Evolutionary conservation across 164 flowering plant species (phyloP), one percentile per base, ranked within the genome.

Genomic region (Stephania cephalantha): DNA sequence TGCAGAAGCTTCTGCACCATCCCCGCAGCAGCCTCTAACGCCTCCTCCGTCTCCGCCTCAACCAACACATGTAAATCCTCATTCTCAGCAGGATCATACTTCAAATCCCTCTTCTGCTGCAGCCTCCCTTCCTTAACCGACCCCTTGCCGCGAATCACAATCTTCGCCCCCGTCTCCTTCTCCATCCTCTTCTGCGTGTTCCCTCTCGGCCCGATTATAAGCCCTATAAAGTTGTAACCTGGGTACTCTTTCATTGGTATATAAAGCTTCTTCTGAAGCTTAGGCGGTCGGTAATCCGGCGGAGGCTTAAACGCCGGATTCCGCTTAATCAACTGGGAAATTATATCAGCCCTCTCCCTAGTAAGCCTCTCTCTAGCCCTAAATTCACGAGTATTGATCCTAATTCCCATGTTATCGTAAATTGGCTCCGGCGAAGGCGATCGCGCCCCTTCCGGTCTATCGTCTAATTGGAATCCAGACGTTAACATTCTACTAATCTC

Each of bases 121-220:
- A 92, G 71, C 83, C 97, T 86, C 18, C 98, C 98, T 72, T 94
- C 98, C 74, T 94, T 94, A 77, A 92, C 86, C 0, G 94, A 89
- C 18, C 98, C 98, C 80, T 95, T 95, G 5, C 98, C 98, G 17
- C 98, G 82, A 71, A 95, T 91, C 35, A 92, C 97, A 81, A 95
- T 95, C 77, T 95, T 95, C 0, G 97, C 97, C 6, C 98, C 98
- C 0, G 97, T 95, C 75, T 95, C 97, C 71, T 81, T 90, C 82
- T 90, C 98, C 98, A 95, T 92, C 79, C 98, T 83, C 84, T 93
- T 95, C 88, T 93, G 98, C 3, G 97, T 95, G 74, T 95, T 92
- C 11, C 98, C 98, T 66, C 98, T 90, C 0, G 98, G 98, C n/a
- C 98, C 98, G 83, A 95, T 93, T 6, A 95, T 95, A 44, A 95